Evolutionary conservation across 768 basidiomycete genomes (phyloP).

Genomic region (Mycena crocata): DNA sequence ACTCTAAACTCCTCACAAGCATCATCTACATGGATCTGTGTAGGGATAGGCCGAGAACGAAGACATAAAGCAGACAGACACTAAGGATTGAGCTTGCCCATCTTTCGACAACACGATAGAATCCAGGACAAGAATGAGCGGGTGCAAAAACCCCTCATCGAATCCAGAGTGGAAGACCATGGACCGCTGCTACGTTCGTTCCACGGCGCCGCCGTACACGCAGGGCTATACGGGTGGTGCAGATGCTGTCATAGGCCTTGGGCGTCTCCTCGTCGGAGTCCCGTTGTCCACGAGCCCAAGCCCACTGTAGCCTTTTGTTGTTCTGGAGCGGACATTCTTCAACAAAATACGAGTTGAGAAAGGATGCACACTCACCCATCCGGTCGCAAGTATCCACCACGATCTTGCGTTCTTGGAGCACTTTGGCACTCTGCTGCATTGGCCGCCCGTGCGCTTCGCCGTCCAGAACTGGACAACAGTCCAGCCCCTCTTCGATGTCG

Average conservation of each 20-base stretch:
- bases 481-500: slow-evolving; percentile 9
- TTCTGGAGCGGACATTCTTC: slow-evolving; percentile 37
- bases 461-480: slow-evolving; percentile 38
- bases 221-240: slow-evolving; percentile 68
- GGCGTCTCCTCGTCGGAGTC: slow-evolving; percentile 60
- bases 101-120: no score
- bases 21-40: no score
- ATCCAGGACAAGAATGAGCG: no score
- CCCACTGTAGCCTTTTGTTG: slow-evolving; percentile 70
- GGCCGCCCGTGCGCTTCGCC: slow-evolving; percentile 53
- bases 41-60: no score
- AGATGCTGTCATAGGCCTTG: slow-evolving; percentile 44
- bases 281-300: slow-evolving; percentile 51
- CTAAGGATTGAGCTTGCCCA: no score
- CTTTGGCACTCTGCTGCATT: slow-evolving; percentile 83
- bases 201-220: slow-evolving; percentile 94
- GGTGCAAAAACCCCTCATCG: no score
- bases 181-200: slow-evolving; percentile 75
- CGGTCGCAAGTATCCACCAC: slow-evolving; percentile 64
- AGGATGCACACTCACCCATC: slow-evolving; percentile 34
- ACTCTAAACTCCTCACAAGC: no score
- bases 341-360: neutral
- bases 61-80: no score
- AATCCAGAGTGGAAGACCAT: no score
- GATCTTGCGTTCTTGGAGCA: slow-evolving; percentile 85